phyloP scores from a whole-genome alignment of 768 basidiomycete species.

The Auricularia cornea region DNA sequence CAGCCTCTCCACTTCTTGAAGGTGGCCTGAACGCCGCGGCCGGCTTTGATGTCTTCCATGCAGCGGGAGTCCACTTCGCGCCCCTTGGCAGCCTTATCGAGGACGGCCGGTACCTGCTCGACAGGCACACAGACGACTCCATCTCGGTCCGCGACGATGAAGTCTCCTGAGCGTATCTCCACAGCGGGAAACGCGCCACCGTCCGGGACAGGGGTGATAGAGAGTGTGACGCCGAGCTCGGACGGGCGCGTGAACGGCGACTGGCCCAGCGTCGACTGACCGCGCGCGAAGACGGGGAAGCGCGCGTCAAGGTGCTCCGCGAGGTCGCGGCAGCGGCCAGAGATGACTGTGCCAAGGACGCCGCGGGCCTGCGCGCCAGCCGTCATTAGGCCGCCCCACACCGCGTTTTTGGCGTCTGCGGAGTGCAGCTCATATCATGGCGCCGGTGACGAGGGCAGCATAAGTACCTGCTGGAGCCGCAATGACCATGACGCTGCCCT shows the following conservation, averaged over 20 bases:
- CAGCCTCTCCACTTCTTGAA: conserved; percentile 65
- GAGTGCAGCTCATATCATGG: not conserved
- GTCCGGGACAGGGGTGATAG: conserved; percentile 29
- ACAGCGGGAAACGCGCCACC: conserved; percentile 11
- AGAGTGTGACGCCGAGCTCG: conserved; percentile 58
- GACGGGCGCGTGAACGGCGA: conserved; percentile 76
- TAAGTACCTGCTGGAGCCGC: conserved; percentile 47
- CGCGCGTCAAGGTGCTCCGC: conserved; percentile 58
- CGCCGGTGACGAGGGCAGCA: not conserved
- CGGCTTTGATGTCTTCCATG: conserved; percentile 64
- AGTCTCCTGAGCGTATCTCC: conserved; percentile 51
- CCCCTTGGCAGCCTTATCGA: conserved; percentile 48
- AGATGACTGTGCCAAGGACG: conserved; percentile 69
- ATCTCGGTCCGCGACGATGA: conserved; percentile 80
- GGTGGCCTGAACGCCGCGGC: conserved; percentile 66
- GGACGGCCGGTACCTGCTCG: conserved; percentile 43
- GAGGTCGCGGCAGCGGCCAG: conserved; percentile 78
- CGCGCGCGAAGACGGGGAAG: conserved; percentile 79
- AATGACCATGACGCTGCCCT: conserved; percentile 63
- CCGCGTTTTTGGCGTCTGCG: conserved; percentile 65
- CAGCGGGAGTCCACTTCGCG: conserved; percentile 62
- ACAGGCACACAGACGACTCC: conserved; percentile 79
- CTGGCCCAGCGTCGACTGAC: conserved; percentile 80
- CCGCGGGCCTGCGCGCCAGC: conserved; percentile 69
- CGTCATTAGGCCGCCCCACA: conserved; percentile 91